phyloP scores from a whole-genome alignment of 495 filamentous ascomycete species.

The Penicillium desertorum region DNA sequence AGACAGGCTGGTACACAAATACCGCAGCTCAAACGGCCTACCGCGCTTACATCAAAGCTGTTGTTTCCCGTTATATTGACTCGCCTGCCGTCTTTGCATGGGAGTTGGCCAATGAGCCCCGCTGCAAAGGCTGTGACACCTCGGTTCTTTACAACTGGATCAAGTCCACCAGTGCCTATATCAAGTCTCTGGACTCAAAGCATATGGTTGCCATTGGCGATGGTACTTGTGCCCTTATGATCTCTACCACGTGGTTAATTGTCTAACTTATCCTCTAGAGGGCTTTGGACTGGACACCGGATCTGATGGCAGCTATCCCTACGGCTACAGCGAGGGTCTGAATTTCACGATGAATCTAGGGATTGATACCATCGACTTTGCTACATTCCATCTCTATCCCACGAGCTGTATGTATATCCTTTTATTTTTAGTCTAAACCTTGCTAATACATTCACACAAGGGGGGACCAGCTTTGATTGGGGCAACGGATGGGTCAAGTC shows the following conservation, averaged over 20 bases:
- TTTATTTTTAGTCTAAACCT: conserved; percentile 33
- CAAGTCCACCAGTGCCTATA: conserved; percentile 55
- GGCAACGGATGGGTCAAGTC: conserved; percentile 60
- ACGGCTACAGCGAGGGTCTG: conserved; percentile 57
- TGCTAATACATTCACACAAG: conserved; percentile 14
- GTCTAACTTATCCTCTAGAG: conserved; percentile 17
- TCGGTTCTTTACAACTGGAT: conserved; percentile 63
- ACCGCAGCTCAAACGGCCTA: conserved; percentile 56
- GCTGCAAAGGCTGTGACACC: conserved; percentile 61
- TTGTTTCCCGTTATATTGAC: conserved; percentile 58
- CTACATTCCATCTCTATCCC: conserved; percentile 66
- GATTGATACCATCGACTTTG: conserved; percentile 62
- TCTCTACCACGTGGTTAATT: neutral
- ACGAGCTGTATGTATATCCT: conserved; percentile 48
- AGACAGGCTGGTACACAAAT: conserved; percentile 58
- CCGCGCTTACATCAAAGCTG: conserved; percentile 59
- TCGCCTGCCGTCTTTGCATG: conserved; percentile 65
- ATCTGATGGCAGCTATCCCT: conserved; percentile 57
- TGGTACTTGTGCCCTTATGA: conserved; percentile 15
- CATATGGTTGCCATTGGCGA: conserved; percentile 72
- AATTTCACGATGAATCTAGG: conserved; percentile 62
- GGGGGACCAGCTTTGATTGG: conserved; percentile 46
- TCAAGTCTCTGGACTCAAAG: conserved; percentile 60
- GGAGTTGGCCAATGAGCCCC: conserved; percentile 71
- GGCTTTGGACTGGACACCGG: conserved; percentile 42